A percentile compares a stretch with the other conserved stretches of the same genome.
These are phyloP conservation scores for Nannochloropsis salina DNA, from an alignment of 108 stramenopile species.

Conservation along the genomic window DNA sequence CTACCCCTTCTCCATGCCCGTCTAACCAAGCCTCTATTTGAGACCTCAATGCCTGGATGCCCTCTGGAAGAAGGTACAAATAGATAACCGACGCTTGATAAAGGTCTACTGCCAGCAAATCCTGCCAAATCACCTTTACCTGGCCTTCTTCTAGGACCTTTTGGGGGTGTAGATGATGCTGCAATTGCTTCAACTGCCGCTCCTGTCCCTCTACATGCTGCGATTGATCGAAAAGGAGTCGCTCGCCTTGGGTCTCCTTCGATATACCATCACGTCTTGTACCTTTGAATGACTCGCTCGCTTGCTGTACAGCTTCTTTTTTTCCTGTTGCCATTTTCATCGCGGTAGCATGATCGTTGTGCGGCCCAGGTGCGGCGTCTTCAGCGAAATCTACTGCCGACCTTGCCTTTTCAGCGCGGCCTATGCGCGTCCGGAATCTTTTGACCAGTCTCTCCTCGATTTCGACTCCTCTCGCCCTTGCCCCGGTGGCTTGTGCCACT, in stretches of 20 bases:
- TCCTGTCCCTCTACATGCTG: not conserved
- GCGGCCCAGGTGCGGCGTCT: too few relatives aligned
- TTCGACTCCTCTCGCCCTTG: not conserved
- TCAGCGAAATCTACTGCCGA: not conserved
- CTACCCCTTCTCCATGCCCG: not conserved
- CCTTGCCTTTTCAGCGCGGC: not conserved
- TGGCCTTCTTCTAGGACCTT: not conserved
- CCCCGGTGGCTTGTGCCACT: not conserved
- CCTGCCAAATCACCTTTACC: not conserved
- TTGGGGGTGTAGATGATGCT: not conserved
- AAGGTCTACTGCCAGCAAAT: not conserved
- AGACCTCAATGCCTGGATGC: not conserved
- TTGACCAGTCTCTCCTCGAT: not conserved
- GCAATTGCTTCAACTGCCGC: not conserved
- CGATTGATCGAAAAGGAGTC: not conserved
- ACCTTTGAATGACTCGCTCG: not conserved
- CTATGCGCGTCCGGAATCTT: not conserved
- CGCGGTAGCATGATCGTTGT: too few relatives aligned
- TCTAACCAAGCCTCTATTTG: conserved; percentile 1
- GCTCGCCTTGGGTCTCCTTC: too few relatives aligned
- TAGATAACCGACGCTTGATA: not conserved
- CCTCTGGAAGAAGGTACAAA: not conserved
- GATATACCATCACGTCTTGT: too few relatives aligned
- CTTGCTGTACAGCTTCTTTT: not conserved
- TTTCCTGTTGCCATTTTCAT: not conserved